Base-by-base conservation (phyloP, 352 stramenopile genomes). In the Globisporangium heterothallicum region DNA sequence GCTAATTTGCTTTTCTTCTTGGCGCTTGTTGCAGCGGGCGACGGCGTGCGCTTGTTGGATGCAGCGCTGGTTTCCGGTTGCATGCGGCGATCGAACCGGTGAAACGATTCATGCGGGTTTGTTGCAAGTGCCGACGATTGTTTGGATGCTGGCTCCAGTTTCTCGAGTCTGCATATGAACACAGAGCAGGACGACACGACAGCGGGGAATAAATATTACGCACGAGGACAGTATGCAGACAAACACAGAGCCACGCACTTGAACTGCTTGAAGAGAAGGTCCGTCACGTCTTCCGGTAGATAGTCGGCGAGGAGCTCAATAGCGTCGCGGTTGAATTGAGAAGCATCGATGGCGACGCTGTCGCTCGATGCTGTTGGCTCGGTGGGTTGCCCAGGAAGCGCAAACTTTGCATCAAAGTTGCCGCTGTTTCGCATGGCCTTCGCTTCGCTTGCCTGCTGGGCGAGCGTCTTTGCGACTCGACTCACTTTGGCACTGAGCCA, bases 1-100 rank as follows among this genome's bases (percentile, higher is more conserved):
- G 73, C 80, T 36, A 91, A 59, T 42, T 91, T 91, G 63, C 75
- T 88, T 52, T 90, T 91, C 64, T 88, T 88, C 63, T 93, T 92
- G 34, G 56, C 49, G 9, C 54, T 61, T 25, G 49, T 56, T 12
- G 58, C 52, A 51, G 53, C 60, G 2, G 62, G 44, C 4, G 72
- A 49, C 4, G 61, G 73, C 18, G 66, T 47, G 9, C 77, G 65
- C 53, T 88, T 88, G 30, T 52, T 56, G 8, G 49, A 58, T 1
- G 48, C 61, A 6, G 40, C 18, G 19, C 38, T 42, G 12, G 45
- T 40, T 16, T 60, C 22, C 63, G 64, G 24, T 58, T 76, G 40
- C 62, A 64, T 25, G 47, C 69, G 46, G 59, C 72, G 44, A 57
- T 71, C 51, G 47, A 70, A 56, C 22, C 68, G 61, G 46, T 56